A percentile compares a stretch with the other conserved stretches of the same genome.
phyloP scores from a whole-genome alignment of 768 basidiomycete species.

The Cytidiella melzeri region DNA sequence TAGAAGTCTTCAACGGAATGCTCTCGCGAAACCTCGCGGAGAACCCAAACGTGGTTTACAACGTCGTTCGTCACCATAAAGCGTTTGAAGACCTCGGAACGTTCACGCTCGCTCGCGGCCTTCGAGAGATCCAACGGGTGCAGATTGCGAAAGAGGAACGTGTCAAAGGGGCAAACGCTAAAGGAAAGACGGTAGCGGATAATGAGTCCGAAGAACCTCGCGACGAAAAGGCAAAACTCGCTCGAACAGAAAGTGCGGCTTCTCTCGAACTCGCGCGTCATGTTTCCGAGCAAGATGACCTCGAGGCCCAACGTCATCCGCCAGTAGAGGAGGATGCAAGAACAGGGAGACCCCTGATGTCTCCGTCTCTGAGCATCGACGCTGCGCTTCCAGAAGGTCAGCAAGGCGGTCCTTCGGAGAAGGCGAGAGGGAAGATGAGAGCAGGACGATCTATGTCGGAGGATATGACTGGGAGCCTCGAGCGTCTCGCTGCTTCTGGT shows the following conservation, averaged over 20 bases:
- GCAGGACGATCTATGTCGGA: constrained; percentile 58
- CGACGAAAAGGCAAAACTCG: constrained; percentile 62
- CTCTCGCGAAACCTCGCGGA: constrained; percentile 72
- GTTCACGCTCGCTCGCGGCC: constrained; percentile 80
- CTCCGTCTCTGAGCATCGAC: constrained; percentile 36
- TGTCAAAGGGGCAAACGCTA: constrained; percentile 29
- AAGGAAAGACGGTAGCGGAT: constrained; percentile 36
- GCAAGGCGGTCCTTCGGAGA: constrained; percentile 58
- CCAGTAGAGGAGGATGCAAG: constrained; percentile 23
- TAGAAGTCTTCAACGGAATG: constrained; percentile 88
- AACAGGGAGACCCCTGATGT: constrained; percentile 34
- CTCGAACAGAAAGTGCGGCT: constrained; percentile 44
- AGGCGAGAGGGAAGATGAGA: constrained; percentile 87
- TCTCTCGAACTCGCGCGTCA: constrained; percentile 19
- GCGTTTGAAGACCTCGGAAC: constrained; percentile 87
- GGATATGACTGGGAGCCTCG: constrained; percentile 46
- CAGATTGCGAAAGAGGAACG: constrained; percentile 72
- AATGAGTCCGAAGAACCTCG: constrained; percentile 37
- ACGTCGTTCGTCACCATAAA: constrained; percentile 77
- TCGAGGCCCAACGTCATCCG: constrained; percentile 13
- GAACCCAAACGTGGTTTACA: constrained; percentile 86
- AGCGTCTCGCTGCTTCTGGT: constrained; percentile 58
- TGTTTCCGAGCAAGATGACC: constrained; percentile 20
- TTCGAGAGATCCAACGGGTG: constrained; percentile 75
- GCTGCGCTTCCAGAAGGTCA: constrained; percentile 18